Conservation (phyloP, 345 rosid genomes). For the Salix udensis region DNA sequence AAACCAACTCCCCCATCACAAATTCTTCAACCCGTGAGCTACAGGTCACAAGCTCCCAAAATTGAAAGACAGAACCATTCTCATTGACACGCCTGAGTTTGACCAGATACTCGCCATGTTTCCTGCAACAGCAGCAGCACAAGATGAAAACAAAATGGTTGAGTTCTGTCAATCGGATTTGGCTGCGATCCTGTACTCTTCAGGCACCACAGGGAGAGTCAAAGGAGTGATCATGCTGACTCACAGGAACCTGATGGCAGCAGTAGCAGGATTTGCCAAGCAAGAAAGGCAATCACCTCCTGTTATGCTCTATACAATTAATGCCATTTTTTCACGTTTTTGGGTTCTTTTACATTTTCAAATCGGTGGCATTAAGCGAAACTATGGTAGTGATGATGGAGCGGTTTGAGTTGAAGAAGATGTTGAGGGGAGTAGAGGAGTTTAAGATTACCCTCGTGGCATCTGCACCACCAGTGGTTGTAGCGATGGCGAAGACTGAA, state of each 20-base stretch:
- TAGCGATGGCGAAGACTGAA: constrained; percentile 16
- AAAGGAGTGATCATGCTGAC: constrained; percentile 42
- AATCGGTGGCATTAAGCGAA: constrained; percentile 28
- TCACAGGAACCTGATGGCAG: constrained; percentile 27
- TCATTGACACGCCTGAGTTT: constrained; percentile 11
- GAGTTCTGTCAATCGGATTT: constrained; percentile 24
- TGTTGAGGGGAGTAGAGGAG: constrained; percentile 26
- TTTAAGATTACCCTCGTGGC: constrained; percentile 20
- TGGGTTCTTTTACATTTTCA: constrained; percentile 23
- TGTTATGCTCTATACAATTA: constrained; percentile 16
- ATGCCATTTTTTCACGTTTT: constrained; percentile 24
- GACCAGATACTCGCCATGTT: background rate
- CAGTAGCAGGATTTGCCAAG: background rate
- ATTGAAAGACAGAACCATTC: background rate
- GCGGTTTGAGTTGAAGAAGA: constrained; percentile 23
- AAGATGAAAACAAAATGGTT: background rate
- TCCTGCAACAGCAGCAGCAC: background rate
- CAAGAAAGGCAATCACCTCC: constrained; percentile 10
- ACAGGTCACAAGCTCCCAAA: constrained; percentile 9
- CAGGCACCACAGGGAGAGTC: constrained; percentile 37
- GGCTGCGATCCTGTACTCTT: constrained; percentile 38
- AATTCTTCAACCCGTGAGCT: no score
- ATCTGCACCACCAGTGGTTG: constrained; percentile 28
- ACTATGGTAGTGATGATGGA: constrained; percentile 29
- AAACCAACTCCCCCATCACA: background rate